These are phyloP conservation scores for Asterophora parasitica DNA, from an alignment of 768 basidiomycete species.

Conservation along the genomic window DNA sequence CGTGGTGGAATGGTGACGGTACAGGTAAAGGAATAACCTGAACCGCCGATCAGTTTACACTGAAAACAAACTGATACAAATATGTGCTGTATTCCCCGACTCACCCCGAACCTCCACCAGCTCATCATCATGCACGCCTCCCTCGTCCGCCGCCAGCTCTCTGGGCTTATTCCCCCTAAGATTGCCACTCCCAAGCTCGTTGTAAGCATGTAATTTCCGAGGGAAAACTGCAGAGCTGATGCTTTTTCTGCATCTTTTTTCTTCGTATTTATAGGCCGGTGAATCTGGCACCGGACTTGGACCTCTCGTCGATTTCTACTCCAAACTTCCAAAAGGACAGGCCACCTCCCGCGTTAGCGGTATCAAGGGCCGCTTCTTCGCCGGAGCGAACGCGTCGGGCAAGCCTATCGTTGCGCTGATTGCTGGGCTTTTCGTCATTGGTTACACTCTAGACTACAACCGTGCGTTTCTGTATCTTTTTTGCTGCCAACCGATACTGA, in stretches of 20 bases:
- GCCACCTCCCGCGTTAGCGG: constrained; percentile 58
- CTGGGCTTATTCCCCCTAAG: constrained; percentile 88
- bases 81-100: constrained; percentile 14
- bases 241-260: constrained; percentile 10
- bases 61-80: constrained; percentile 11
- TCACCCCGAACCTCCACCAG: constrained; percentile 18
- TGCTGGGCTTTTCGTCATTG: constrained; percentile 63
- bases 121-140: constrained; percentile 68
- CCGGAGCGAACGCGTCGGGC: constrained; percentile 80
- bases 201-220: constrained; percentile 39
- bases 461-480: constrained; percentile 49
- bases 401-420: constrained; percentile 62
- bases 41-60: not conserved
- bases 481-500: constrained; percentile 6
- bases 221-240: not conserved
- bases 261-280: constrained; percentile 51
- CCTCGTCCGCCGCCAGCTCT: constrained; percentile 79
- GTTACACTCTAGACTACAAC: constrained; percentile 88
- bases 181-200: constrained; percentile 88
- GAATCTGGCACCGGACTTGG: constrained; percentile 77
- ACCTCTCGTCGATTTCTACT: constrained; percentile 92
- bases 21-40: not conserved
- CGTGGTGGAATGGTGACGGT: not conserved
- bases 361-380: constrained; percentile 78
- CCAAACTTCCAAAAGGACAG: constrained; percentile 89